phyloP scores from a whole-genome alignment of 208 protist species.

The Leishmania aethiopica region DNA sequence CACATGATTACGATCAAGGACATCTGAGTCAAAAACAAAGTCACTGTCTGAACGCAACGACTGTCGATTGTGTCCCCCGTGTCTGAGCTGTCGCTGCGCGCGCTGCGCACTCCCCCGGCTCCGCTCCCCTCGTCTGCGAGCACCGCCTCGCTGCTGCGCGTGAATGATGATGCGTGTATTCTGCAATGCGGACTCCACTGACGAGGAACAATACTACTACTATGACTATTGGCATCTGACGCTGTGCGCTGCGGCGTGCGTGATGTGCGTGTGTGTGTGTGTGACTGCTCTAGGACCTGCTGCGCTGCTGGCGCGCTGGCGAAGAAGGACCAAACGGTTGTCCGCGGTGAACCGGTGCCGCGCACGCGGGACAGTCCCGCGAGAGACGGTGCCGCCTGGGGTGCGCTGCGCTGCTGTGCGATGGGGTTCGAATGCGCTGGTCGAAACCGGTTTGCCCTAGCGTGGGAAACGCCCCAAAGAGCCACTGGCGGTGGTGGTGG shows the following conservation, averaged over 20 bases:
- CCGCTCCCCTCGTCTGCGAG: not conserved
- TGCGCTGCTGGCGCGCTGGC: not conserved
- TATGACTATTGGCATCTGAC: slow-evolving; percentile 46
- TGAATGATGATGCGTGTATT: slow-evolving; percentile 36
- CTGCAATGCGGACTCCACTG: slow-evolving; percentile 29
- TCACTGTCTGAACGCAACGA: slow-evolving; percentile 16
- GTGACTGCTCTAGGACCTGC: not conserved
- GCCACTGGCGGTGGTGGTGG: not conserved
- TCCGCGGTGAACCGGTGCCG: slow-evolving; percentile 14
- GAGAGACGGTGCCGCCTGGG: slow-evolving; percentile 6
- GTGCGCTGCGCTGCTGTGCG: not conserved
- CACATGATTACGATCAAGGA: slow-evolving; percentile 37
- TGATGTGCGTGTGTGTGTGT: not conserved
- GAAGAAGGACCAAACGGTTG: slow-evolving; percentile 12
- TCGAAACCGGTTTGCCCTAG: slow-evolving; percentile 31
- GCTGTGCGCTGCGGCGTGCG: not conserved
- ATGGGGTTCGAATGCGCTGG: slow-evolving; percentile 62
- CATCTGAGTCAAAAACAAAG: slow-evolving; percentile 38
- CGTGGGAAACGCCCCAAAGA: slow-evolving; percentile 71
- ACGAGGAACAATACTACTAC: slow-evolving; percentile 32
- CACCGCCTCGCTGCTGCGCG: not conserved
- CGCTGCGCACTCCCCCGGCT: not conserved
- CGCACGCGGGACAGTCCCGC: slow-evolving; percentile 18
- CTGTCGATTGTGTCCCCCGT: slow-evolving; percentile 43
- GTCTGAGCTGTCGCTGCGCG: slow-evolving; percentile 26